These are phyloP conservation scores for Gracilariopsis chorda DNA, from an alignment of 23 red algal species.

Conservation along the genomic window DNA sequence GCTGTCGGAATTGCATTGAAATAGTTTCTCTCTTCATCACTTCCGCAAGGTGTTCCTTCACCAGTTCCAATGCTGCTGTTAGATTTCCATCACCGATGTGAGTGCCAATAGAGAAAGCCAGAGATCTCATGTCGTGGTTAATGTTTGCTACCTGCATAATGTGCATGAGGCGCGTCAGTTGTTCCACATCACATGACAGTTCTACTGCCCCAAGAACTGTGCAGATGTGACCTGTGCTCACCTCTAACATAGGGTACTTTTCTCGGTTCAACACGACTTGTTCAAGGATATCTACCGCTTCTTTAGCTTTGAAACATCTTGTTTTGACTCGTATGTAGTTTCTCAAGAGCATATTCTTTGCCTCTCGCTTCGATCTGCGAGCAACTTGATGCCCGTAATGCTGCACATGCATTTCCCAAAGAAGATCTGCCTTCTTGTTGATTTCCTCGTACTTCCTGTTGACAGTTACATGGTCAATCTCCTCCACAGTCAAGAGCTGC, in stretches of 20 bases:
- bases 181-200: slow-evolving; percentile 29
- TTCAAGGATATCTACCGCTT: slow-evolving; percentile 35
- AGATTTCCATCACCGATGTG: slow-evolving; percentile 53
- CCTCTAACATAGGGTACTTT: neutral
- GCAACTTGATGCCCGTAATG: neutral
- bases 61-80: slow-evolving; percentile 8
- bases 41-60: neutral
- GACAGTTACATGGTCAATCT: neutral
- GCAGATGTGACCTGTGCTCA: slow-evolving; percentile 1
- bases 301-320: slow-evolving; percentile 19
- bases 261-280: neutral
- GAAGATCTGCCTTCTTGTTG: slow-evolving; percentile 15
- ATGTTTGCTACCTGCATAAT: slow-evolving; percentile 21
- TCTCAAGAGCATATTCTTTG: neutral
- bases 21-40: neutral
- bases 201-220: slow-evolving; percentile 31
- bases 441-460: slow-evolving; percentile 1
- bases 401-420: slow-evolving; percentile 39
- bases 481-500: neutral
- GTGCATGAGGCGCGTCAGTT: slow-evolving; percentile 8
- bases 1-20: neutral
- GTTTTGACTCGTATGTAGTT: slow-evolving; percentile 42
- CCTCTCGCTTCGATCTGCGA: neutral
- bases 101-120: slow-evolving; percentile 38
- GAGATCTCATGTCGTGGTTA: slow-evolving; percentile 41